Evolutionary conservation across 2,329 filamentous ascomycete species (phyloP).

Genomic region (Penicillium sp.): DNA sequence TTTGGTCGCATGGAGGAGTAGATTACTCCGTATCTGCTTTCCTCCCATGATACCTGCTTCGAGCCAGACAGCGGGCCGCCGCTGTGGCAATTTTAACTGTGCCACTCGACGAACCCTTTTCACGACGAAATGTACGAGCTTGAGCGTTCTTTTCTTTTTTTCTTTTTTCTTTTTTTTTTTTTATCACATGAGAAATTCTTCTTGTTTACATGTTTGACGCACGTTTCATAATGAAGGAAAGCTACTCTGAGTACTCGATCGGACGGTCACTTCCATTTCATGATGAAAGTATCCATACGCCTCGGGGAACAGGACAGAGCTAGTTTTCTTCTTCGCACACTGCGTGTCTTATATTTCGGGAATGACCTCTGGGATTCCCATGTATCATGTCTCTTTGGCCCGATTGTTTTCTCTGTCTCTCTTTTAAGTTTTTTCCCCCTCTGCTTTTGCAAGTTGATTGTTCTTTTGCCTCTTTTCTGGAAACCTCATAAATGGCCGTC

Average conservation of each 20-base stretch:
- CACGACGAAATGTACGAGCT: conserved; percentile 48
- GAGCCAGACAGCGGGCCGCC: conserved; percentile 18
- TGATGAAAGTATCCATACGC: background rate
- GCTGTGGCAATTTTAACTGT: conserved; percentile 13
- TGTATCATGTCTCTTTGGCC: conserved; percentile 38
- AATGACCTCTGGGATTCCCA: conserved; percentile 27
- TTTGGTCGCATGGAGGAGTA: conserved; percentile 97
- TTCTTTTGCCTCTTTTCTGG: conserved; percentile 21
- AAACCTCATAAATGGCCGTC: conserved; percentile 34
- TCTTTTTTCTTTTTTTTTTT: no score
- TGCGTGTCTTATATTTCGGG: conserved; percentile 29
- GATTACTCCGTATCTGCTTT: conserved; percentile 28
- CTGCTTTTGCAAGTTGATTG: conserved; percentile 7
- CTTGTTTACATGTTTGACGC: conserved; percentile 34
- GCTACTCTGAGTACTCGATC: conserved; percentile 9
- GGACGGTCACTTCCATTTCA: background rate
- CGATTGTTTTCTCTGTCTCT: conserved; percentile 12
- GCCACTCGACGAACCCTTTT: conserved; percentile 32
- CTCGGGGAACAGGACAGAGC: background rate
- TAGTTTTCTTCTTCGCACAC: conserved; percentile 22
- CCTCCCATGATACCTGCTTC: conserved; percentile 7
- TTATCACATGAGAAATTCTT: conserved; percentile 30
- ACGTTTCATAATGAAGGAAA: conserved; percentile 28
- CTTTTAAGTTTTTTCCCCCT: conserved; percentile 12
- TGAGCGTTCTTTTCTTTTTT: conserved; percentile 42